Evolutionary conservation across 1,284 basidiomycete genomes (phyloP), one percentile per base, ranked within the genome.

Genomic region (Heliocybe sulcata): DNA sequence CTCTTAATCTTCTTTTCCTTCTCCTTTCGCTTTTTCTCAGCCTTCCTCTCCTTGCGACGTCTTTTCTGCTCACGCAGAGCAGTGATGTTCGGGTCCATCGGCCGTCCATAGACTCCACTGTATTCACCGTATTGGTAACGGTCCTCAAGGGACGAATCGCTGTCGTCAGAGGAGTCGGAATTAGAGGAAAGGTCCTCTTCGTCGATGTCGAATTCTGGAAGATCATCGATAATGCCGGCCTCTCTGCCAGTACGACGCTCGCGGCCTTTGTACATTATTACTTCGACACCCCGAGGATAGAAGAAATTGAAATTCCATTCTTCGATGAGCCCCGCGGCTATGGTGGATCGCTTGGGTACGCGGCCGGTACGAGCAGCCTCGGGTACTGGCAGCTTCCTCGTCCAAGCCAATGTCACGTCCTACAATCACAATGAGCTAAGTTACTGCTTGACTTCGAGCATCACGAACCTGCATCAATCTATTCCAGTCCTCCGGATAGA

Each of bases 301-400:
- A 90, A 90, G 71, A 90, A 92, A 12, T 77, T 80, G 47, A 69
- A 66, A 65, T 91, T 91, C 89, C 89, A 92, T 31, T 87, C 72
- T 59, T 89, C 82, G 58, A 91, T 72, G 29, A 90, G 74, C 63
- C 89, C 85, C 16, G 79, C 77, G n/a, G 81, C 69, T 35, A 90
- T 71, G 14, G 70, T 73, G 26, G 85, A 77, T 16, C 82, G 78
- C 62, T 79, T 82, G 16, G 82, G 79, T 33, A 72, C 65, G 56
- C 74, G 73, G 26, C 77, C 78, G 52, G 73, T 72, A 27, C 69
- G 67, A 38, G 70, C 64, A 54, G 75, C 69, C 26, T 77, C 73
- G 3, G 81, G 77, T 20, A 86, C 75, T 3, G 86, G 85, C 55
- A 90, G 76, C 57, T 78, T 80, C n/a, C 82, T 83, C 20, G 78